These are phyloP conservation scores for Ustilago sp. DNA, from an alignment of 1,284 basidiomycete species.

Conservation along the genomic window DNA sequence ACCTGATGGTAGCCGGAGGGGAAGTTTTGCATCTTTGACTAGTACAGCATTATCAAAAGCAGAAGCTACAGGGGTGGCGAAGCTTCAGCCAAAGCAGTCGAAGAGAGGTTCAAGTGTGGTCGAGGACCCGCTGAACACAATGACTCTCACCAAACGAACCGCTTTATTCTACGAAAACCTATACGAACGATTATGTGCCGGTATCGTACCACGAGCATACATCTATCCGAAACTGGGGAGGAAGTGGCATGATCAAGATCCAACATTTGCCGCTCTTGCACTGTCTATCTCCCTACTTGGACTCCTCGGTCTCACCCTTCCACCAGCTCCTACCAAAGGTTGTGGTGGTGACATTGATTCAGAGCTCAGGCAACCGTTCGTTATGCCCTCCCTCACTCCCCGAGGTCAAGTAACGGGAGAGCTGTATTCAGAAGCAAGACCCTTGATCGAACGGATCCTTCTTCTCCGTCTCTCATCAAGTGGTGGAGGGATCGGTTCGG, in stretches of 20 bases:
- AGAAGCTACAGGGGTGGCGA: background rate
- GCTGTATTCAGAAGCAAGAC: background rate
- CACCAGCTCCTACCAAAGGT: background rate
- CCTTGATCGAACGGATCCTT: conserved; percentile 27
- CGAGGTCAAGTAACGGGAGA: conserved; percentile 1
- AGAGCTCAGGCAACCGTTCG: conserved; percentile 12
- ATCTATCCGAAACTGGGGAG: conserved; percentile 52
- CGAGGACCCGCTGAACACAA: conserved; percentile 49
- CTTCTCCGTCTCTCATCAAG: conserved; percentile 16
- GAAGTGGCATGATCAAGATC: conserved; percentile 48
- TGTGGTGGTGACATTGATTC: conserved; percentile 1
- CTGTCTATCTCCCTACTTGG: conserved; percentile 55
- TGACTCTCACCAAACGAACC: conserved; percentile 55
- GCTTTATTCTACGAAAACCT: conserved; percentile 61
- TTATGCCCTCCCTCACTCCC: conserved; percentile 19
- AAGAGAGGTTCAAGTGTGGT: background rate
- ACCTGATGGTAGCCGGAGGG: conserved; percentile 13
- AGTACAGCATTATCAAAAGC: background rate
- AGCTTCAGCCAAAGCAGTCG: conserved; percentile 3
- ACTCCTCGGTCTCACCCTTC: conserved; percentile 25
- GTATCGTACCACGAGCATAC: conserved; percentile 53
- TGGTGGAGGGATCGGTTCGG: conserved; percentile 38
- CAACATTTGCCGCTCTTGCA: conserved; percentile 50
- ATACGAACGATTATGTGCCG: conserved; percentile 53
- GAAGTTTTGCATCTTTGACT: conserved; percentile 17